Percentiles rank a stretch among this genome's conserved stretches.
phyloP scores from a whole-genome alignment of 163 green algal genomes.

The Volvox carteri region DNA sequence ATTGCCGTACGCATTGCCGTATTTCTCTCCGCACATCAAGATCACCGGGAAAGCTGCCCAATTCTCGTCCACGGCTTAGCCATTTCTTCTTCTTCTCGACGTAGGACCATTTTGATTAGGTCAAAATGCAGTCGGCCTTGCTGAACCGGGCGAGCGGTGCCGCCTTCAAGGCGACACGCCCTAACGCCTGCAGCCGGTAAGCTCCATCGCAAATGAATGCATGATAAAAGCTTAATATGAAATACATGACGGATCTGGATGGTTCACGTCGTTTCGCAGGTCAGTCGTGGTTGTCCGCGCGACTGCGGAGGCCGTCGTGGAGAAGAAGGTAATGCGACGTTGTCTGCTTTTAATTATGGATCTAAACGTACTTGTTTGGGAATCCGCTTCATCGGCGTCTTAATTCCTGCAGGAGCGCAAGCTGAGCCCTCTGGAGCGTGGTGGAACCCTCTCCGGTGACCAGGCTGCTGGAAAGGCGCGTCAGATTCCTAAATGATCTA shows the following conservation, averaged over 20 bases:
- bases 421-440: conserved; percentile 79
- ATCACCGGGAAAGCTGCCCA: not conserved
- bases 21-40: not conserved
- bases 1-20: not conserved
- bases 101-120: not conserved
- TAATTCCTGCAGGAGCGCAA: conserved; percentile 75
- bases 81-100: not conserved
- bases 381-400: not conserved
- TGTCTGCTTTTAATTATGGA: not conserved
- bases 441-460: conserved; percentile 88
- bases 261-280: not conserved
- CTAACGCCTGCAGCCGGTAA: conserved; percentile 44
- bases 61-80: not conserved
- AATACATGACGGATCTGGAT: not conserved
- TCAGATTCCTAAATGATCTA: not conserved
- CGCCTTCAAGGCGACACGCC: conserved; percentile 44
- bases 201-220: not conserved
- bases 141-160: conserved; percentile 35
- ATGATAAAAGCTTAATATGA: not conserved
- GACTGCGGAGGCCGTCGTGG: conserved; percentile 54
- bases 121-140: conserved; percentile 30
- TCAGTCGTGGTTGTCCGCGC: conserved; percentile 50
- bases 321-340: conserved; percentile 39
- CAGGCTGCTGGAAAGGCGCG: conserved; percentile 87
- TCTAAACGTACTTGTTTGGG: not conserved